A percentile compares a stretch with the other conserved stretches of the same genome.
Evolutionary conservation across 2,329 filamentous ascomycete genomes (phyloP).

Genomic region (Sarocladium oryzae): DNA sequence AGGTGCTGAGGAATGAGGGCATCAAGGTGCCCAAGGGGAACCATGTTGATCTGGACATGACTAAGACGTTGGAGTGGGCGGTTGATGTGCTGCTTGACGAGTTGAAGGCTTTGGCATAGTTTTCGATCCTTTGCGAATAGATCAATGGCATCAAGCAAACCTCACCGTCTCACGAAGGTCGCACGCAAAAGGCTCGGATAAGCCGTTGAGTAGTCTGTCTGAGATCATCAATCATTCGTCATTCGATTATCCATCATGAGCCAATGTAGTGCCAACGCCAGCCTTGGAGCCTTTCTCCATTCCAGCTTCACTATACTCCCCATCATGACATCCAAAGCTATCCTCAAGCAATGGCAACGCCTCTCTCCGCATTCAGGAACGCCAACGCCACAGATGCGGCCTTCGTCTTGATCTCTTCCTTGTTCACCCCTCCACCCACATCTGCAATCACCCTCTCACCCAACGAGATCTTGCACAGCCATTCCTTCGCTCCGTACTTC

Average conservation of each 20-base stretch:
- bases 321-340: not conserved
- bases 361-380: constrained; percentile 19
- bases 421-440: constrained; percentile 38
- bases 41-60: constrained; percentile 51
- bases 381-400: constrained; percentile 47
- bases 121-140: not conserved
- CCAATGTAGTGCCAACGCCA: not conserved
- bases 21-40: constrained; percentile 43
- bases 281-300: not conserved
- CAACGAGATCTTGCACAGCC: constrained; percentile 42
- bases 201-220: no score
- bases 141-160: no score
- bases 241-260: not conserved
- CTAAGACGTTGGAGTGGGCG: constrained; percentile 59
- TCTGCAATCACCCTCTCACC: constrained; percentile 38
- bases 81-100: constrained; percentile 51
- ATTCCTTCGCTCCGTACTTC: constrained; percentile 20
- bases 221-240: not conserved
- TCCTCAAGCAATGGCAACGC: not conserved
- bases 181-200: no score
- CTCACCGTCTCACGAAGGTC: no score
- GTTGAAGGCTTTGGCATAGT: not conserved
- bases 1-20: constrained; percentile 35
- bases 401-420: constrained; percentile 46
- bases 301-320: not conserved